A percentile compares a stretch with the other conserved stretches of the same genome.
Evolutionary conservation across 2,329 filamentous ascomycete species (phyloP).

Genomic region (Fusarium burgessii): DNA sequence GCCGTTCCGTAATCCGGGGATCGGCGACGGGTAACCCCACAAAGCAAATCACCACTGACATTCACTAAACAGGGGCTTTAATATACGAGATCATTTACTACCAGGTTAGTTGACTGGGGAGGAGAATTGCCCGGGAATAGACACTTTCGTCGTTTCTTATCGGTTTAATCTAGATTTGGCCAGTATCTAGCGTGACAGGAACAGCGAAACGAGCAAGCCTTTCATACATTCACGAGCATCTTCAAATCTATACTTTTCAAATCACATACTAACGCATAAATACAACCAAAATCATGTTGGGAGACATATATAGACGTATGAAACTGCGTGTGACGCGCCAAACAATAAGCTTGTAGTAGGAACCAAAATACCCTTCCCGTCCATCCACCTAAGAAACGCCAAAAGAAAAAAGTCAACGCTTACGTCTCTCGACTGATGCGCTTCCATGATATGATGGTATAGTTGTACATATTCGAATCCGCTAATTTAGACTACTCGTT

Average conservation of each 20-base stretch:
- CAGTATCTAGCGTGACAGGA: too few species aligned
- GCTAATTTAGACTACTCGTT: slow-evolving; percentile 74
- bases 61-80: slow-evolving; percentile 27
- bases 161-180: not conserved
- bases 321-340: slow-evolving; percentile 43
- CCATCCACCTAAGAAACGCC: slow-evolving; percentile 35
- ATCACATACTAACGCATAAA: too few species aligned
- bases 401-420: slow-evolving; percentile 27
- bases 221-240: not conserved
- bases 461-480: slow-evolving; percentile 35
- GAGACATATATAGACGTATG: slow-evolving; percentile 35
- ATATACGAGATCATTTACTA: not conserved
- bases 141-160: not conserved
- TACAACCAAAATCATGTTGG: slow-evolving; percentile 24
- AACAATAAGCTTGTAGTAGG: slow-evolving; percentile 40
- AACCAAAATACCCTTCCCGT: slow-evolving; percentile 29
- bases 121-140: not conserved
- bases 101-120: not conserved
- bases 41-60: slow-evolving; percentile 12
- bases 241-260: not conserved
- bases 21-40: slow-evolving; percentile 40
- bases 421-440: slow-evolving; percentile 33
- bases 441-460: slow-evolving; percentile 26
- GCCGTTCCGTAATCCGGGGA: slow-evolving; percentile 40
- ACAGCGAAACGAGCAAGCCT: not conserved